Percentiles rank a stretch among this genome's conserved stretches.
These are phyloP conservation scores for Trichoderma koningii DNA, from an alignment of 2,329 filamentous ascomycete species.

Conservation along the genomic window DNA sequence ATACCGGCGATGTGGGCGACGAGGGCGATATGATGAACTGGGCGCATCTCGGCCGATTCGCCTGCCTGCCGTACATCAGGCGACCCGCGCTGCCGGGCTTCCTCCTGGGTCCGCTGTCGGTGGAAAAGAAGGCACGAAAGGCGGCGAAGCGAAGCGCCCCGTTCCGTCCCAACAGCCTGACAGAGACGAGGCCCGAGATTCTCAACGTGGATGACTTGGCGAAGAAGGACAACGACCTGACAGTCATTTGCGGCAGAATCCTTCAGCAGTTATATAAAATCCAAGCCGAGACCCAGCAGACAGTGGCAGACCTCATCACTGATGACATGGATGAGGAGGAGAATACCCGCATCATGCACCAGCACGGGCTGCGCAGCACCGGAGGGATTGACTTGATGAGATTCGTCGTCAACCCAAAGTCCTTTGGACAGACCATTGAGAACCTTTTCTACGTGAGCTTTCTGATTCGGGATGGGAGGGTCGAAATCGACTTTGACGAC, in stretches of 20 bases:
- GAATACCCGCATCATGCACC: slow-evolving; percentile 59
- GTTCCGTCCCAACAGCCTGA: slow-evolving; percentile 67
- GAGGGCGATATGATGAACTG: slow-evolving; percentile 82
- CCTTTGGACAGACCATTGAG: slow-evolving; percentile 93
- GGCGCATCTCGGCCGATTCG: slow-evolving; percentile 77
- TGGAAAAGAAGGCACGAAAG: slow-evolving; percentile 80
- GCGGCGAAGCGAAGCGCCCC: slow-evolving; percentile 69
- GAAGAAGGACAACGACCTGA: slow-evolving; percentile 76
- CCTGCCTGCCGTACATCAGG: slow-evolving; percentile 70
- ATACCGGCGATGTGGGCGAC: slow-evolving; percentile 64
- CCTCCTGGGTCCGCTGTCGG: slow-evolving; percentile 82
- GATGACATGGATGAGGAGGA: slow-evolving; percentile 52
- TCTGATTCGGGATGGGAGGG: slow-evolving; percentile 80
- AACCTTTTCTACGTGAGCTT: slow-evolving; percentile 98
- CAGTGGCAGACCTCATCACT: slow-evolving; percentile 47
- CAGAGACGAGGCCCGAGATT: slow-evolving; percentile 76
- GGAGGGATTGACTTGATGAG: slow-evolving; percentile 78
- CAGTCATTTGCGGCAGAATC: slow-evolving; percentile 76
- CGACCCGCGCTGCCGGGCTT: slow-evolving; percentile 81
- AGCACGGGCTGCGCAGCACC: slow-evolving; percentile 65
- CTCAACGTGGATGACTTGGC: slow-evolving; percentile 73
- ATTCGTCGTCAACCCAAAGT: slow-evolving; percentile 86
- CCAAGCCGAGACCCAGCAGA: slow-evolving; percentile 50
- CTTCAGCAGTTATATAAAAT: slow-evolving; percentile 59
- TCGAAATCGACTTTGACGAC: slow-evolving; percentile 72